These are phyloP conservation scores for Clausena lansium DNA, from an alignment of 345 rosid genomes.

Conservation along the genomic window DNA sequence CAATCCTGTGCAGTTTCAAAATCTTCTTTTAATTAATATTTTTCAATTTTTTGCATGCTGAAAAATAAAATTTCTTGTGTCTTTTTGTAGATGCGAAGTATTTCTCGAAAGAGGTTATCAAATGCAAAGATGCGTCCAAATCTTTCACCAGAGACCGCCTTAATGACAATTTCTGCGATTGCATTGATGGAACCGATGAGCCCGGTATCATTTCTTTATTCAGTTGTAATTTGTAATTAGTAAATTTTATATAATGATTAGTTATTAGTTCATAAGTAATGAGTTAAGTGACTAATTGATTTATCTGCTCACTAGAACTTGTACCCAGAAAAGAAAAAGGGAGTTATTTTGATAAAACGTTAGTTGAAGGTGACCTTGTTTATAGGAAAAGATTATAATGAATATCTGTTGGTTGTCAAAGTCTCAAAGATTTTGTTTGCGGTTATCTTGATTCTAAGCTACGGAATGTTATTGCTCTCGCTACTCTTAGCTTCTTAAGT, in stretches of 20 bases:
- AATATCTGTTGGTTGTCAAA: too few relatives aligned
- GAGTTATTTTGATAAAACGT: too few relatives aligned
- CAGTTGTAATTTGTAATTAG: neutral
- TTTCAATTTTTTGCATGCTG: neutral
- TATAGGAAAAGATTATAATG: too few relatives aligned
- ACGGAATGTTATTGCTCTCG: neutral
- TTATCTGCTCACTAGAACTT: too few relatives aligned
- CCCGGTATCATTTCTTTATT: constrained; percentile 54
- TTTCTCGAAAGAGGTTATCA: constrained; percentile 59
- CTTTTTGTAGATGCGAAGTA: constrained; percentile 60
- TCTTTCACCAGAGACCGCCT: constrained; percentile 74
- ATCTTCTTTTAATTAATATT: neutral
- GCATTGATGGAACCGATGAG: constrained; percentile 92
- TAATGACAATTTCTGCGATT: constrained; percentile 91
- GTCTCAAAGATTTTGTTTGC: neutral
- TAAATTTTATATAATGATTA: neutral
- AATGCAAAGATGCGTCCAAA: constrained; percentile 83
- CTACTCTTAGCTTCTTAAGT: neutral
- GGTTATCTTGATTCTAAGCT: neutral
- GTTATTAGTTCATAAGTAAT: too few relatives aligned
- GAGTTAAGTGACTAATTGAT: too few relatives aligned
- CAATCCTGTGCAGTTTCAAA: neutral
- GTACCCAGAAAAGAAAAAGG: too few relatives aligned
- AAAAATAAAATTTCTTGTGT: neutral
- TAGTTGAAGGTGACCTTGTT: too few relatives aligned